A percentile compares a stretch with the other conserved stretches of the same genome.
phyloP scores from a whole-genome alignment of 2,329 filamentous ascomycete genomes.

The Penicillium sclerotiorum region DNA sequence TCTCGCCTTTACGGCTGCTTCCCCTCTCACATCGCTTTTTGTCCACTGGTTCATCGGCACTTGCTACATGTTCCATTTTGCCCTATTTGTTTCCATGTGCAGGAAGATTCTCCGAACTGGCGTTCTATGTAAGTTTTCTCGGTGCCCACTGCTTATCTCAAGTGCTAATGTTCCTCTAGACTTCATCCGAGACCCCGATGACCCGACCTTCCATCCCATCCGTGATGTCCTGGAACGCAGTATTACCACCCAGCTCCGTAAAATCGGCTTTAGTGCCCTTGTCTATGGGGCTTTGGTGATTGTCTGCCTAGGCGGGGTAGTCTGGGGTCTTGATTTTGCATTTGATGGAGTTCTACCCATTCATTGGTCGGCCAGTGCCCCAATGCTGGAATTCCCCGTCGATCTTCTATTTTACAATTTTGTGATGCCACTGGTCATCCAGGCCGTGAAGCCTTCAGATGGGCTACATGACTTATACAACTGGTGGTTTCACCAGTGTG shows the following conservation, averaged over 20 bases:
- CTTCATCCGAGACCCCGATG: constrained; percentile 97
- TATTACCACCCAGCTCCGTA: constrained; percentile 87
- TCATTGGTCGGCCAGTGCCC: constrained; percentile 89
- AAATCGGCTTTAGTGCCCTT: constrained; percentile 93
- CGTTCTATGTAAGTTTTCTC: constrained; percentile 85
- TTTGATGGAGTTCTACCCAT: constrained; percentile 79
- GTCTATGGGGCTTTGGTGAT: constrained; percentile 94
- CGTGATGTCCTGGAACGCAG: constrained; percentile 94
- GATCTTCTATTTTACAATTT: constrained; percentile 97
- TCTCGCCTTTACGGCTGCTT: constrained; percentile 73
- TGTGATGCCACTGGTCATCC: constrained; percentile 83
- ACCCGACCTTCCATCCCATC: constrained; percentile 96
- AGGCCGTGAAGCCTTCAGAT: constrained; percentile 81
- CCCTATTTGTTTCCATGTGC: constrained; percentile 98
- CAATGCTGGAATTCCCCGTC: constrained; percentile 89
- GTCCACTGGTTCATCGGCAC: constrained; percentile 99
- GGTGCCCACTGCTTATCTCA: too few relatives aligned
- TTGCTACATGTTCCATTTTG: constrained; percentile 99
- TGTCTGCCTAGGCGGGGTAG: constrained; percentile 88
- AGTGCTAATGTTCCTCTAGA: too few relatives aligned
- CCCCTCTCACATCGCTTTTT: constrained; percentile 88
- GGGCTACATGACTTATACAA: constrained; percentile 82
- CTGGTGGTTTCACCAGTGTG: constrained; percentile 95
- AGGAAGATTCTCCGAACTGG: constrained; percentile 95
- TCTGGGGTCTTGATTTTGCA: constrained; percentile 79